Evolutionary conservation across 202 grass and related monocot genomes (phyloP), one percentile per base, ranked within the genome.

Genomic region (Schoenoplectus triqueter): DNA sequence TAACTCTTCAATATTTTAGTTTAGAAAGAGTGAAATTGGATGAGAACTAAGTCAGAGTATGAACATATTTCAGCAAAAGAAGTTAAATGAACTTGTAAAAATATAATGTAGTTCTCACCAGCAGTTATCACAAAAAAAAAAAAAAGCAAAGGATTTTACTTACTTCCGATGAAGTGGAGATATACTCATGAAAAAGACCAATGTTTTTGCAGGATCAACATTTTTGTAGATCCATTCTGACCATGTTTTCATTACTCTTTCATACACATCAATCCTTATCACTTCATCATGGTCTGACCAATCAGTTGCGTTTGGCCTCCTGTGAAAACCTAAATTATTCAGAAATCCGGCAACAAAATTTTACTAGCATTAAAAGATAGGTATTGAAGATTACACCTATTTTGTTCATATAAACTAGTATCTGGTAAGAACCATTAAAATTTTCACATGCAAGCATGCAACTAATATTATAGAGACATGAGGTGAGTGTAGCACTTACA

Each of bases 81-180:
- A 31, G 31, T 31, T 31, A 31, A 31, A 31, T 31, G 31, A 31
- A 31, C 31, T 31, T 31, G 31, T 31, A 31, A 31, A 31, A 31
- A 31, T 31, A 31, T 31, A 31, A 31, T 31, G 45, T 79, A 61
- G 45, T 62, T 76, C 10, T 56, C 2, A 44, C 31, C 39, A 8
- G 2, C 42, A 41, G 6, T 42, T 56, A 78, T 10, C 1, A 2
- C 41, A 77, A 79, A 18, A 1, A 79, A 60, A 79, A 60, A 57
- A 42, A 42, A 60, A 2, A 41, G 1, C 0, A 18, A 59, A 10
- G 62, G 31, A 31, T 31, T 31, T 31, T 31, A 56, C 59, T 88
- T 51, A 94, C 94, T 87, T 97, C 62, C 85, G 62, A 80, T 97
- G 94, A 86, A 78, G 85, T 20, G 94, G 92, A 66, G 94, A 97